A percentile compares a stretch with the other conserved stretches of the same genome.
Conservation (phyloP, 805 yeast species). For the Starmerella bombi region DNA sequence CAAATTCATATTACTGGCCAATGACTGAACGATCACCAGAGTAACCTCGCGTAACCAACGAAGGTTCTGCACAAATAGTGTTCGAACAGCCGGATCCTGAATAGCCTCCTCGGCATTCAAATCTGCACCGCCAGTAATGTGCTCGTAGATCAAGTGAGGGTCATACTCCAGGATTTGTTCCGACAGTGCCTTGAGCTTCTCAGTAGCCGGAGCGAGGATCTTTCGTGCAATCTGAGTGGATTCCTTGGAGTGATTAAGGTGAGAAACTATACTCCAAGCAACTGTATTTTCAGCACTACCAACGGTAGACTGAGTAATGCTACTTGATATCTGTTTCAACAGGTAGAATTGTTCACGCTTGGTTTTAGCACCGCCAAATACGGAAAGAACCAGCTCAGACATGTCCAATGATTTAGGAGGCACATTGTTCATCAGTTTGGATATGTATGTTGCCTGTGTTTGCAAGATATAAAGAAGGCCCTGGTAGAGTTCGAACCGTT, state of each 20-base stretch:
- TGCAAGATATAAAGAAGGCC: conserved; percentile 71
- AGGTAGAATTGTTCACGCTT: conserved; percentile 61
- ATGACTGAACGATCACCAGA: conserved; percentile 42
- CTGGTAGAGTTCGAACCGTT: conserved; percentile 54
- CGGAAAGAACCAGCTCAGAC: conserved; percentile 25
- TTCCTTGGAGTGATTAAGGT: conserved; percentile 7
- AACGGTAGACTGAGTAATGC: conserved; percentile 12
- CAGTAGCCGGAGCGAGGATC: conserved; percentile 29
- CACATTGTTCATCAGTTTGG: conserved; percentile 33
- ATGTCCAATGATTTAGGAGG: conserved; percentile 12
- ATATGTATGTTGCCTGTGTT: conserved; percentile 64
- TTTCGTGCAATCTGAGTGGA: conserved; percentile 22
- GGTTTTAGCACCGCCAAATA: conserved; percentile 30
- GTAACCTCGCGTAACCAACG: conserved; percentile 60
- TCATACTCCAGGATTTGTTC: conserved; percentile 62
- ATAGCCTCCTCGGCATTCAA: conserved; percentile 57
- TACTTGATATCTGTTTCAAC: conserved; percentile 39
- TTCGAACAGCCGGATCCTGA: conserved; percentile 61
- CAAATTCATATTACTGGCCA: conserved; percentile 33
- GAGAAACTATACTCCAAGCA: conserved; percentile 15
- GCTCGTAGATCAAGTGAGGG: conserved; percentile 38
- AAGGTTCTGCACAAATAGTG: conserved; percentile 56
- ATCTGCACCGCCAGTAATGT: conserved; percentile 24
- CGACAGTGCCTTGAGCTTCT: conserved; percentile 26
- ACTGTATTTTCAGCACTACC: conserved; percentile 14